Evolutionary conservation across 495 filamentous ascomycete genomes (phyloP), one percentile per base, ranked within the genome.

Genomic region (Penicillium daleae): DNA sequence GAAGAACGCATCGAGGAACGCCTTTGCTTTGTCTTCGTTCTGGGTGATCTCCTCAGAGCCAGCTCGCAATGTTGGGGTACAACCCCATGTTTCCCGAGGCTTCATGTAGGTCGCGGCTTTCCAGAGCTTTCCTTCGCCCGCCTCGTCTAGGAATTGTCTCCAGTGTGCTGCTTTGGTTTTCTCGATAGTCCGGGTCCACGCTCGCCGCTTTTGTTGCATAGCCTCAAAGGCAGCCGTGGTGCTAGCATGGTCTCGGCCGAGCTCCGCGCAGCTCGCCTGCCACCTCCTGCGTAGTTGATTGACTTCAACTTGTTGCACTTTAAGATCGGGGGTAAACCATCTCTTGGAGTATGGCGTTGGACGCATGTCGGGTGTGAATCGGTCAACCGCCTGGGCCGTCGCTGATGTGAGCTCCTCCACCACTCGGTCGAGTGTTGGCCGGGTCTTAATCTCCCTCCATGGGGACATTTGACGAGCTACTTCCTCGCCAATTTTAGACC

Each of bases 1-100:
- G 46, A 74, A 75, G 66, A 75, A 74, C 0, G 67, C 19, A 8
- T 72, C 64, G 5, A 73, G 6, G 40, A 75, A 71, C 0, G 60
- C 60, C 12, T 57, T 22, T 4, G 62, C 63, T 59, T 75, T 75
- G 3, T 67, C 65, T 31, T 67, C 17, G 26, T 75, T 73, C 2
- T 70, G 49, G 1, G 37, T 60, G 0, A 66, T 1, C 17, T 71
- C 66, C 1, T 61, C 15, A 15, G 33, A 24, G 17, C 33, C 60
- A 2, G 61, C 58, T 15, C 50, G 19, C 8, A 75, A 27, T 0
- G 62, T 29, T 10, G 69, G 68, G 22, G 69, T 56, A 26, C 61
- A 65, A 0, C 60, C 60, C 55, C 42, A 75, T n/a, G 55, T 5
- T 0, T 72, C 71, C 46, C 67, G 62, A 0, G 70, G 68, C 49